Base-by-base conservation (phyloP, 257 asterid species). In the Ajuga chamaepitys region DNA sequence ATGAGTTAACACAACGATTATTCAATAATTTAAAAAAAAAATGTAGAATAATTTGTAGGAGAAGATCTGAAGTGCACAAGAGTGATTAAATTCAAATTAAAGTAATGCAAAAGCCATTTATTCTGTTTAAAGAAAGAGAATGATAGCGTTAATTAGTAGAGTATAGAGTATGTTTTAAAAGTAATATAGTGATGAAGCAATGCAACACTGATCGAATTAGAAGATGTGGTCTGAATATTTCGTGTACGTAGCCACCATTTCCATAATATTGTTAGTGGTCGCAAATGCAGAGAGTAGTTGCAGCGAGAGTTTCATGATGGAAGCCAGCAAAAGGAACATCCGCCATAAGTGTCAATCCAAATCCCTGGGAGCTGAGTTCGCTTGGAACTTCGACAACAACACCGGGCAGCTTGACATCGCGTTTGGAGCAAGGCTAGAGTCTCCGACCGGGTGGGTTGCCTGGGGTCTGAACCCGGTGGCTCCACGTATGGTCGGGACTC, bases 401-500 rank as follows among this genome's bases (percentile, higher is more conserved):
- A 28, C 78, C 21, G 71, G 80, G 16, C 69, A 7, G 4, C 74
- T 86, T 0, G 82, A 80, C 24, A 53, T 86, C n/a, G 76, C 80
- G 4, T 69, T 80, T 9, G 86, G 84, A 3, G 74, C 82, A 2
- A 41, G 24, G 78, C 66, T 86, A 4, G 14, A 58, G 0, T 16
- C 20, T 0, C 56, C 55, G 5, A 32, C 74, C 12, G 84, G 78
- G 37, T 86, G 95, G 95, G 67, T 86, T 1, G 88, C 91, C 0
- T 86, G 91, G 95, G 95, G 95, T 18, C 48, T 86, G 60, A 86
- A 86, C 75, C 90, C 85, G 1, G 6, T 30, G 8, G 72, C 67
- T 11, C 82, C 73, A 41, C 62, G 21, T 20, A 86, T 86, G 95
- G 76, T 62, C 7, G 88, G 88, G 38, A 83, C 95, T 28, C 71